These are phyloP conservation scores for Tarenaya hassleriana DNA, from an alignment of 345 rosid genomes.

Conservation along the genomic window DNA sequence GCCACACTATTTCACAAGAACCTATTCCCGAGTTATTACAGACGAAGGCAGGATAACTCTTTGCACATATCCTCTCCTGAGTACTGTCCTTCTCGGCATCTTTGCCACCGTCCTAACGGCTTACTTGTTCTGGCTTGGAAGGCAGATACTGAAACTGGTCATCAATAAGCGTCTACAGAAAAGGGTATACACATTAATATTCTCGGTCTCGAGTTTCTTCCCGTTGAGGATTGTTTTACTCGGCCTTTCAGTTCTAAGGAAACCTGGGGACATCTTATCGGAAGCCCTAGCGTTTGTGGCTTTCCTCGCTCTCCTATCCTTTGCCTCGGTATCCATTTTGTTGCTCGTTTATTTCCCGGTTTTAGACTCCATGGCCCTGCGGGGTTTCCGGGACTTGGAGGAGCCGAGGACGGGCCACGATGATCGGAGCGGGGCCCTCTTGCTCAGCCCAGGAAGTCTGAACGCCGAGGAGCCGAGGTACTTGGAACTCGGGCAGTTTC, in stretches of 20 bases:
- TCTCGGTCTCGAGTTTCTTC: slow-evolving; percentile 80
- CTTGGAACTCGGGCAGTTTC: slow-evolving; percentile 32
- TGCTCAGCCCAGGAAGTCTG: slow-evolving; percentile 27
- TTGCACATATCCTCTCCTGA: slow-evolving; percentile 87
- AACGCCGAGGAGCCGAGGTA: slow-evolving; percentile 29
- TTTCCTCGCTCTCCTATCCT: slow-evolving; percentile 67
- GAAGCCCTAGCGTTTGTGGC: slow-evolving; percentile 80
- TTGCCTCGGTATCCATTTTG: slow-evolving; percentile 67
- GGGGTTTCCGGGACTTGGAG: slow-evolving; percentile 47
- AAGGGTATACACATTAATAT: slow-evolving; percentile 75
- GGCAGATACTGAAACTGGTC: slow-evolving; percentile 75
- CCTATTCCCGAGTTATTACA: slow-evolving; percentile 25
- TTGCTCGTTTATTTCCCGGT: slow-evolving; percentile 85
- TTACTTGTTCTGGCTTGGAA: slow-evolving; percentile 89
- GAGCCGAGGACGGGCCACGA: slow-evolving; percentile 39
- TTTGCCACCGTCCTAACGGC: slow-evolving; percentile 55
- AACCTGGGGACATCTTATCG: slow-evolving; percentile 58
- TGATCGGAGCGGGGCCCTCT: slow-evolving; percentile 26
- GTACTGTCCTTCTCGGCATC: slow-evolving; percentile 78
- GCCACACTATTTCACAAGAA: slow-evolving; percentile 63
- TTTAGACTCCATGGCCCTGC: slow-evolving; percentile 81
- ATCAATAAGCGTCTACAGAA: slow-evolving; percentile 87
- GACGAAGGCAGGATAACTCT: slow-evolving; percentile 38
- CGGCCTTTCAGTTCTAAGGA: slow-evolving; percentile 64
- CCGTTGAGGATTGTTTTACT: slow-evolving; percentile 80